A percentile compares a stretch with the other conserved stretches of the same genome.
Conservation (phyloP, 1,139 yeast species). For the Suzukiozyma palmioleophila region DNA sequence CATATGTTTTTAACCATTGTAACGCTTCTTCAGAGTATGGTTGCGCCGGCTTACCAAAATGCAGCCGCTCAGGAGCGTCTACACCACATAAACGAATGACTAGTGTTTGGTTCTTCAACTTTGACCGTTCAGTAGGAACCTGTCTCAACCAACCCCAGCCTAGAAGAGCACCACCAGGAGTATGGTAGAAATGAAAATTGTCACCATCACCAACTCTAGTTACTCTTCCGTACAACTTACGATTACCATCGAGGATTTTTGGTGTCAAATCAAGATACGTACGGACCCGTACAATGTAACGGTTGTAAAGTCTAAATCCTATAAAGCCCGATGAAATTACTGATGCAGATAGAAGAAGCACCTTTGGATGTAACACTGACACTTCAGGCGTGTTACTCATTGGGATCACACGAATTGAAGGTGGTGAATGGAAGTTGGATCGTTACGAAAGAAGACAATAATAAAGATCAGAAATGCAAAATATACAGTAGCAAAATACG, state of each 20-base stretch:
- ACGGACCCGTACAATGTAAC: conserved; percentile 31
- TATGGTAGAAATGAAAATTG: conserved; percentile 84
- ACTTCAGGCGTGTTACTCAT: conserved; percentile 10
- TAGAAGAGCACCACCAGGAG: conserved; percentile 81
- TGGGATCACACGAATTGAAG: too few species aligned
- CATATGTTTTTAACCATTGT: conserved; percentile 61
- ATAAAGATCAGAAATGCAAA: too few species aligned
- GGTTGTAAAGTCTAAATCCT: conserved; percentile 27
- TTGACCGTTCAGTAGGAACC: conserved; percentile 39
- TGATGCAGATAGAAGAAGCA: conserved; percentile 36
- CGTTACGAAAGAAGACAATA: too few species aligned
- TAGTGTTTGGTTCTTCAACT: conserved; percentile 53
- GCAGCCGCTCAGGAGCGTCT: conserved; percentile 97
- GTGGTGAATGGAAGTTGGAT: too few species aligned
- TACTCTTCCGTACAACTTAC: conserved; percentile 65
- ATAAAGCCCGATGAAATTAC: conserved; percentile 28
- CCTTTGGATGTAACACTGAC: conserved; percentile 37
- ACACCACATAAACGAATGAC: conserved; percentile 83
- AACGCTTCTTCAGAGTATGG: conserved; percentile 84
- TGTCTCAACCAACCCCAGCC: conserved; percentile 94
- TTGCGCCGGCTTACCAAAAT: conserved; percentile 93
- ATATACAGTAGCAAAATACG: too few species aligned
- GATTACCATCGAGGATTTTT: conserved; percentile 27
- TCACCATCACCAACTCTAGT: conserved; percentile 97
- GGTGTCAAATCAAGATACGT: conserved; percentile 39